Evolutionary conservation across 192 early-diverging fungal genomes (phyloP), one percentile per base, ranked within the genome.

Genomic region (Spizellomyces punctatus): DNA sequence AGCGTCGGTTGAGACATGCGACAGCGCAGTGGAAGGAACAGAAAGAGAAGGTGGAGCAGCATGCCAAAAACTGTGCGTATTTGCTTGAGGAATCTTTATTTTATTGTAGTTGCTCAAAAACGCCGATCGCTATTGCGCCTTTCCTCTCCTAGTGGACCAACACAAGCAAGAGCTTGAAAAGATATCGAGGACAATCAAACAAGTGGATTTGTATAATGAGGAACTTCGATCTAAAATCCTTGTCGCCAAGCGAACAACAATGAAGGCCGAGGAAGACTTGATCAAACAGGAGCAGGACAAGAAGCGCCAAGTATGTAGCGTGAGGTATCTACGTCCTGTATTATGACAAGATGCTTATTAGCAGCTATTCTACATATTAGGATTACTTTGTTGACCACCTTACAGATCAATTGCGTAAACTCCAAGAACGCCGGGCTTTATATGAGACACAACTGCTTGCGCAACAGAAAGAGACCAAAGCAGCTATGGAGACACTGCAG

Each of bases 231-330:
- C 74, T 46, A 81, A 85, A 64, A 85, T 88, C 54, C 57, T 82
- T 4, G 81, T 87, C 10, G 85, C 85, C 22, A 87, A 87, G 60
- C 67, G 87, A 12, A 85, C 79, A 22, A 88, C 87, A 7, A 72
- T 88, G 55, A 88, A 88, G 79, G 82, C 87, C 41, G 87, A 88
- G 72, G 85, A 86, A 65, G 87, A 88, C 69, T 75, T 88, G 21
- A 58, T 79, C 21, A 76, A 81, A 57, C 87, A 88, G 69, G 87
- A 88, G 67, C 64, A 77, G 10, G 87, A 88, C 42, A 88, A 88
- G 68, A 85, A 85, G 64, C 78, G 85, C 22, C 86, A 88, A 76
- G 83, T 84, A 63, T 43, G 49, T 21, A 16, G 0, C 47, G 46
- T 17, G 48, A 48, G 27, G 22, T 36, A 17, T 6, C 5, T 0